A percentile compares a stretch with the other conserved stretches of the same genome.
These are phyloP conservation scores for Ophiobolus disseminans DNA, from an alignment of 2,329 filamentous ascomycete genomes.

Conservation along the genomic window DNA sequence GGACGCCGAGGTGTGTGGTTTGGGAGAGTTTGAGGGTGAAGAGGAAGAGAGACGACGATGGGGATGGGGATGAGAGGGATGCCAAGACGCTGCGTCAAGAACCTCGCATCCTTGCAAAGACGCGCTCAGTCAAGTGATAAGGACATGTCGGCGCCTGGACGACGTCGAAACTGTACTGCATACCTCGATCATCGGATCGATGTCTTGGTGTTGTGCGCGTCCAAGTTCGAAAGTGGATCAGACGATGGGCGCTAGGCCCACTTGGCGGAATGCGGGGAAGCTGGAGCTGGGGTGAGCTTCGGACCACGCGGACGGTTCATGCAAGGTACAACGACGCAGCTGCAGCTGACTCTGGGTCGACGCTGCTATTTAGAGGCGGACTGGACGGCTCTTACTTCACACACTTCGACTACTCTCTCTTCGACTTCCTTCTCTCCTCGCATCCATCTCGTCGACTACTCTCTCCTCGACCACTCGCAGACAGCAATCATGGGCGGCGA, in stretches of 20 bases:
- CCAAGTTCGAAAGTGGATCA: slow-evolving; percentile 7
- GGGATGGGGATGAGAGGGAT: neutral
- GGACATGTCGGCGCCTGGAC: neutral
- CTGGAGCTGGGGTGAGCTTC: slow-evolving; percentile 14
- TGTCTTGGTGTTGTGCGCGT: neutral
- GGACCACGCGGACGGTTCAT: slow-evolving; percentile 18
- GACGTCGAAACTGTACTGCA: neutral
- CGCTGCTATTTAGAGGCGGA: too few species aligned
- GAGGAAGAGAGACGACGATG: neutral
- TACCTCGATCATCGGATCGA: neutral
- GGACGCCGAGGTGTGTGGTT: neutral
- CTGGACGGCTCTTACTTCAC: too few species aligned
- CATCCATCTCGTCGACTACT: slow-evolving; percentile 3
- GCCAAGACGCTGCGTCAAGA: neutral
- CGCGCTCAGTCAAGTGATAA: neutral
- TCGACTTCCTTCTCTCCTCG: neutral
- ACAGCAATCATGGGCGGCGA: slow-evolving; percentile 46
- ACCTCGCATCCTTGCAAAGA: neutral
- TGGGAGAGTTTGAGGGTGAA: neutral
- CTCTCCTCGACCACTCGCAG: slow-evolving; percentile 1
- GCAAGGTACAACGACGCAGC: slow-evolving; percentile 31
- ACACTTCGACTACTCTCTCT: too few species aligned
- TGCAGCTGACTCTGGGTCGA: slow-evolving; percentile 19
- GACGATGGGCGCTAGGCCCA: slow-evolving; percentile 13
- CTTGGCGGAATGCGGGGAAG: slow-evolving; percentile 35